These are phyloP conservation scores for Cyamopsis tetragonoloba DNA, from an alignment of 306 rosid genomes.

Conservation along the genomic window DNA sequence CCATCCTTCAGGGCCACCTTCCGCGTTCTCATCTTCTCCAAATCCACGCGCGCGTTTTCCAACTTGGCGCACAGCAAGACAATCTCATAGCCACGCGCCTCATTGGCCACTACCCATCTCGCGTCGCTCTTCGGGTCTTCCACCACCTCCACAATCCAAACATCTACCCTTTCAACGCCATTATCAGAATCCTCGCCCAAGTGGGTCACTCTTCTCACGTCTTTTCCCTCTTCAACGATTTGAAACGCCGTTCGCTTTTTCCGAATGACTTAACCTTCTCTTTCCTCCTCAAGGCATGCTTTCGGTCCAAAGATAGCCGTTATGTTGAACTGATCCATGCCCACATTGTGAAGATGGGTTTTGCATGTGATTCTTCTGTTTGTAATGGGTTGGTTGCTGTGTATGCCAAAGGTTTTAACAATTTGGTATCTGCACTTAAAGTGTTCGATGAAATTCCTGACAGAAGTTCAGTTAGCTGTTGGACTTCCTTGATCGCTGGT, in stretches of 20 bases:
- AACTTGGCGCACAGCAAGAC: conserved; percentile 48
- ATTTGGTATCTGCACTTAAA: conserved; percentile 37
- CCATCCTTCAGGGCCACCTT: conserved; percentile 40
- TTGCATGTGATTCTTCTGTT: conserved; percentile 34
- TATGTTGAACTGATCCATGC: conserved; percentile 46
- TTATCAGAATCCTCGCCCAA: conserved; percentile 49
- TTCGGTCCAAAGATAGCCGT: conserved; percentile 20
- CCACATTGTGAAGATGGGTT: conserved; percentile 43
- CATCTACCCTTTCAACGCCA: conserved; percentile 57
- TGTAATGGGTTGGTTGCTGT: conserved; percentile 39
- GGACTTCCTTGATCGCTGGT: conserved; percentile 54
- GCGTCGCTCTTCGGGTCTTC: conserved; percentile 33
- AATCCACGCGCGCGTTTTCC: conserved; percentile 48
- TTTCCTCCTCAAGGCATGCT: conserved; percentile 50
- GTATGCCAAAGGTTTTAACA: conserved; percentile 37
- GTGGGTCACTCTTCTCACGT: conserved; percentile 31
- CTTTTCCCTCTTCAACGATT: conserved; percentile 34
- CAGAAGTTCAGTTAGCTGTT: conserved; percentile 30
- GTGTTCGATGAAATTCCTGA: conserved; percentile 64
- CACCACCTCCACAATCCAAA: conserved; percentile 46
- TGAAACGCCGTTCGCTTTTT: conserved; percentile 31
- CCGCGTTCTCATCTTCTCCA: conserved; percentile 41
- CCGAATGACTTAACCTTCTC: conserved; percentile 61
- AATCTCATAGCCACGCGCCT: conserved; percentile 61
- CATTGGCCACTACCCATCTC: conserved; percentile 54